Percentiles rank a stretch among this genome's conserved stretches.
Conservation (phyloP, 495 filamentous ascomycete species). For the Penicillium coffeae region DNA sequence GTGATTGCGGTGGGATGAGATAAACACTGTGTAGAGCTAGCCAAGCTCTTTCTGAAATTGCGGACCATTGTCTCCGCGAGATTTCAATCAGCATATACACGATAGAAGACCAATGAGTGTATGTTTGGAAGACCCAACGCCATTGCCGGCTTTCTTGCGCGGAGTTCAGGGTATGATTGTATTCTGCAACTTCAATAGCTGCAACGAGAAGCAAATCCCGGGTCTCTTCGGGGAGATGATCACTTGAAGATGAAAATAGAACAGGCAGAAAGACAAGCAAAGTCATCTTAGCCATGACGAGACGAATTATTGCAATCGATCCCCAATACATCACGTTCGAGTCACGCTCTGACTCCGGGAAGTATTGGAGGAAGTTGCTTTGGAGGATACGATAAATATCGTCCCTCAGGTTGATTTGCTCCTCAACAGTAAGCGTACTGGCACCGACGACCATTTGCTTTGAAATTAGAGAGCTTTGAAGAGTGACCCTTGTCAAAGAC, state of each 20-base stretch:
- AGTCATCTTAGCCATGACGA: slow-evolving; percentile 43
- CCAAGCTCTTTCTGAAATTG: slow-evolving; percentile 53
- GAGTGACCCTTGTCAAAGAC: slow-evolving; percentile 57
- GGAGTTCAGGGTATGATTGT: slow-evolving; percentile 50
- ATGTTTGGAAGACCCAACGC: slow-evolving; percentile 59
- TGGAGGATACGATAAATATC: slow-evolving; percentile 40
- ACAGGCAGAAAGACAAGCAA: slow-evolving; percentile 44
- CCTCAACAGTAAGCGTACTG: slow-evolving; percentile 28
- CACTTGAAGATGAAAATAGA: slow-evolving; percentile 33
- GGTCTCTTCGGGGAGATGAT: slow-evolving; percentile 31
- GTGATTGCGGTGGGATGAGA: slow-evolving; percentile 36
- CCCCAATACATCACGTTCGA: slow-evolving; percentile 42
- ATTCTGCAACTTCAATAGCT: slow-evolving; percentile 52
- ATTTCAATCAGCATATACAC: slow-evolving; percentile 52
- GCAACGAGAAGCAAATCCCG: slow-evolving; percentile 37
- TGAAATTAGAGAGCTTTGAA: slow-evolving; percentile 47
- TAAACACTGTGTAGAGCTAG: slow-evolving; percentile 46
- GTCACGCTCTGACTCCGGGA: slow-evolving; percentile 20
- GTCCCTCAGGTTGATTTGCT: slow-evolving; percentile 42
- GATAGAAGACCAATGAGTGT: slow-evolving; percentile 59
- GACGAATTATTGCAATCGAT: slow-evolving; percentile 31
- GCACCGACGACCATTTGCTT: slow-evolving; percentile 44
- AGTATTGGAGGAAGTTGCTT: slow-evolving; percentile 39
- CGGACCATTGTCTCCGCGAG: slow-evolving; percentile 45
- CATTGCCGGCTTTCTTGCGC: slow-evolving; percentile 46